Percentiles rank a stretch among this genome's conserved stretches.
Evolutionary conservation across 2,329 filamentous ascomycete species (phyloP).

Genomic region (Xylariaceae sp.): DNA sequence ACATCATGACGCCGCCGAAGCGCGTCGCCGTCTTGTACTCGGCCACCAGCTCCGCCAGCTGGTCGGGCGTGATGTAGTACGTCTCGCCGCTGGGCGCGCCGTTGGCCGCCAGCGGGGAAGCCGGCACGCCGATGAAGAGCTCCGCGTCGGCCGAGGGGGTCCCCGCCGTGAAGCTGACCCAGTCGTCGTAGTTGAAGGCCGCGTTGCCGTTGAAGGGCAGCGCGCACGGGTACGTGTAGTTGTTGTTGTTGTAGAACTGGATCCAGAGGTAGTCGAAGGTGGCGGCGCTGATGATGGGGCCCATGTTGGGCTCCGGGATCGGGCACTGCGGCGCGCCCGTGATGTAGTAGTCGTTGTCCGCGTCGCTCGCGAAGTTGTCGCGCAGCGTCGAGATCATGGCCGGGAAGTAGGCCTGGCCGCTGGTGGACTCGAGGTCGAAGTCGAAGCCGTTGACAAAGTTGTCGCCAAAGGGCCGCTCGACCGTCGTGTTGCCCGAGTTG

Average conservation of each 20-base stretch:
- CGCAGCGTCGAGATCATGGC: slow-evolving; percentile 46
- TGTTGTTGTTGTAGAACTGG: slow-evolving; percentile 65
- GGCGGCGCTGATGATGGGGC: slow-evolving; percentile 47
- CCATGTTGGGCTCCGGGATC: slow-evolving; percentile 54
- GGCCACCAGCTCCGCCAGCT: slow-evolving; percentile 46
- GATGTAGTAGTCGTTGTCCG: slow-evolving; percentile 48
- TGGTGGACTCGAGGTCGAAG: slow-evolving; percentile 61
- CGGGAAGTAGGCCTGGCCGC: slow-evolving; percentile 54
- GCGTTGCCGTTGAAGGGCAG: slow-evolving; percentile 28
- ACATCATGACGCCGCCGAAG: slow-evolving; percentile 64
- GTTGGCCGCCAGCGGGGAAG: too few species aligned
- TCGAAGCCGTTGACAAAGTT: slow-evolving; percentile 68
- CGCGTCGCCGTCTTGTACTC: slow-evolving; percentile 47
- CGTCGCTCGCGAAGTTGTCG: slow-evolving; percentile 47
- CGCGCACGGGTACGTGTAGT: slow-evolving; percentile 49
- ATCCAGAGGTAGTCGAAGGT: slow-evolving; percentile 54
- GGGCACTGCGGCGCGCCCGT: slow-evolving; percentile 62
- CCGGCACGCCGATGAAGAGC: slow-evolving; percentile 54
- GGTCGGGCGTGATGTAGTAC: slow-evolving; percentile 34
- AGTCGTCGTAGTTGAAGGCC: slow-evolving; percentile 56
- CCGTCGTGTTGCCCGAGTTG: slow-evolving; percentile 37
- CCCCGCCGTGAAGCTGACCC: slow-evolving; percentile 58
- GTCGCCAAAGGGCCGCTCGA: slow-evolving; percentile 57
- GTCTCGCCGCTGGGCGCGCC: slow-evolving; percentile 49
- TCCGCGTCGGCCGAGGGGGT: slow-evolving; percentile 50